These are phyloP conservation scores for Colletotrichum scovillei DNA, from an alignment of 2,329 filamentous ascomycete species.

Conservation along the genomic window DNA sequence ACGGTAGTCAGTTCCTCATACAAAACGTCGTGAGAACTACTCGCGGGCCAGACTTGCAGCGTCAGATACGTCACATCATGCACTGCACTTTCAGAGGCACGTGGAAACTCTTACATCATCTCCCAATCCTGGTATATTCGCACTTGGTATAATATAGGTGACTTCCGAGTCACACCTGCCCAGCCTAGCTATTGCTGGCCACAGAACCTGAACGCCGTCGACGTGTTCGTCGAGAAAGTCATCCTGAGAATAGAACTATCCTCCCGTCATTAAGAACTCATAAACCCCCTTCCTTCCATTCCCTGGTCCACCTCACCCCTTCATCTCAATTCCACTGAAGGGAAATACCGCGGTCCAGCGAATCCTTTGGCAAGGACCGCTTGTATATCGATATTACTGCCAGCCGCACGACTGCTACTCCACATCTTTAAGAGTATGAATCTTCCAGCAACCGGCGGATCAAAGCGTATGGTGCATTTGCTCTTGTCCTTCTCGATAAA, in stretches of 20 bases:
- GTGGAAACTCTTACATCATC: neutral
- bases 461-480: conserved; percentile 88
- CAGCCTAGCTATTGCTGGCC: neutral
- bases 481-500: conserved; percentile 85
- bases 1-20: no score
- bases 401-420: conserved; percentile 76
- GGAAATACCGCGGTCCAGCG: conserved; percentile 87
- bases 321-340: conserved; percentile 72
- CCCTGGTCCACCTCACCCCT: neutral
- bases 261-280: conserved; percentile 8
- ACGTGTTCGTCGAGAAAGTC: neutral
- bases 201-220: conserved; percentile 14
- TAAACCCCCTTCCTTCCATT: neutral
- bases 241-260: neutral
- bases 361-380: conserved; percentile 86
- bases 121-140: conserved; percentile 1
- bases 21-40: no score
- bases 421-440: conserved; percentile 93
- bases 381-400: conserved; percentile 87
- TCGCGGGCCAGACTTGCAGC: neutral
- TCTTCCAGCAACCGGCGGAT: conserved; percentile 82
- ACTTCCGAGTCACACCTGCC: conserved; percentile 9
- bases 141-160: conserved; percentile 26
- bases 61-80: neutral
- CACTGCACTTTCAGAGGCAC: neutral